Percentiles rank a stretch among this genome's conserved stretches.
Conservation (phyloP, 1,284 basidiomycete genomes). For the Rhodotorula sp. region DNA sequence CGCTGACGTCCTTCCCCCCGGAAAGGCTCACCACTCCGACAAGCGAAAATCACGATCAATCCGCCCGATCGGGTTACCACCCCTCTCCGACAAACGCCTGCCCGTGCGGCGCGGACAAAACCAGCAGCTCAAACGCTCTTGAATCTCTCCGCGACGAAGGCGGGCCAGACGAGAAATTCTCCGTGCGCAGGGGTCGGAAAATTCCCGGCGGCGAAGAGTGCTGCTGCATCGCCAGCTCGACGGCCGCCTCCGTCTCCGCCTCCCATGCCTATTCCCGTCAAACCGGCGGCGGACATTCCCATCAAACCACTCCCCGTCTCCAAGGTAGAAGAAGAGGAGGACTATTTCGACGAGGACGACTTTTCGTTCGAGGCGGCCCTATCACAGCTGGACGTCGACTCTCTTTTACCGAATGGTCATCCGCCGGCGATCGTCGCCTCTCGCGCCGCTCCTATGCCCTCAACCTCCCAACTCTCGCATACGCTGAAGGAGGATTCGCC, state of each 20-base stretch:
- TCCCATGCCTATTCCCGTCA: background rate
- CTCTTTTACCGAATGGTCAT: background rate
- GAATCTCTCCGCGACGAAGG: background rate
- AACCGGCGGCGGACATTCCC: background rate
- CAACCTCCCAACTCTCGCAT: too few species aligned
- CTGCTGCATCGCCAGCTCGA: background rate
- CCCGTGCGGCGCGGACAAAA: background rate
- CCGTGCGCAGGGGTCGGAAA: background rate
- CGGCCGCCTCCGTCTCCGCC: too few species aligned
- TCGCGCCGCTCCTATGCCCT: background rate
- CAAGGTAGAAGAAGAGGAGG: background rate
- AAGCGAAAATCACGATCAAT: background rate
- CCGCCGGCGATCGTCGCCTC: background rate
- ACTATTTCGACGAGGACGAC: slow-evolving; percentile 8
- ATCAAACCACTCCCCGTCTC: background rate
- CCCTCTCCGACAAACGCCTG: background rate
- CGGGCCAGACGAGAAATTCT: background rate
- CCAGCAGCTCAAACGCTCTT: background rate
- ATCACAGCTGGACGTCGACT: slow-evolving; percentile 18
- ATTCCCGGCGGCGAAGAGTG: background rate
- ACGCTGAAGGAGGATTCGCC: too few species aligned
- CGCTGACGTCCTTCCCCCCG: too few species aligned
- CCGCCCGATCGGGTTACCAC: background rate
- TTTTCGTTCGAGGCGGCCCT: slow-evolving; percentile 23
- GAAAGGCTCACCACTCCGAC: slow-evolving; percentile 8